These are phyloP conservation scores for Diphasiastrum complanatum DNA, from an alignment of 83 land plant genomes.

Conservation along the genomic window DNA sequence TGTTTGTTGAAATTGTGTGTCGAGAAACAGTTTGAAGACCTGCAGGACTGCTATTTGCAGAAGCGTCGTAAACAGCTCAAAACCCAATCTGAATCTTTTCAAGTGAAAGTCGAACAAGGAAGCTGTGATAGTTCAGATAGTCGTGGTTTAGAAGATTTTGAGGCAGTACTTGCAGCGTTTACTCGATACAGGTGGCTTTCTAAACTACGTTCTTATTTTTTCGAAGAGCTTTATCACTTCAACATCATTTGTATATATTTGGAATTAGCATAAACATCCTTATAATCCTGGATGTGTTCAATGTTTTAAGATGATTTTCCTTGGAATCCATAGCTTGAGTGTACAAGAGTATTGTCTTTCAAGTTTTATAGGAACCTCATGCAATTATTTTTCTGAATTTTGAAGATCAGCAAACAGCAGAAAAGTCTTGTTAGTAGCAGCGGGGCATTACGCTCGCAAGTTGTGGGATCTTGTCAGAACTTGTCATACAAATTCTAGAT, in stretches of 20 bases:
- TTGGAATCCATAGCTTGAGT: no score
- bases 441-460: no score
- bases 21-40: slow-evolving; percentile 96
- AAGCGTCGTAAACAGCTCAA: slow-evolving; percentile 43
- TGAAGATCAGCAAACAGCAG: no score
- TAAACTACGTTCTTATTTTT: background rate
- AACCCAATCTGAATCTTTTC: slow-evolving; percentile 16
- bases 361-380: no score
- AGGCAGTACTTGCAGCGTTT: slow-evolving; percentile 72
- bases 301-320: no score
- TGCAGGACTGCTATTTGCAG: slow-evolving; percentile 92
- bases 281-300: no score
- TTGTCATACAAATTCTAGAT: no score
- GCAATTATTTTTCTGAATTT: no score
- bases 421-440: no score
- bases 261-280: background rate
- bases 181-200: slow-evolving; percentile 74
- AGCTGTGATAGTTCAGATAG: slow-evolving; percentile 42
- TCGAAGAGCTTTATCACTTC: background rate
- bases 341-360: no score
- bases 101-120: slow-evolving; percentile 39
- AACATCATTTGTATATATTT: slow-evolving; percentile 11
- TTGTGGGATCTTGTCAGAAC: no score
- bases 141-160: slow-evolving; percentile 87
- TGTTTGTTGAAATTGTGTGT: no score